These are phyloP conservation scores for Gaeumannomyces sp. DNA, from an alignment of 2,329 filamentous ascomycete genomes.

Conservation along the genomic window DNA sequence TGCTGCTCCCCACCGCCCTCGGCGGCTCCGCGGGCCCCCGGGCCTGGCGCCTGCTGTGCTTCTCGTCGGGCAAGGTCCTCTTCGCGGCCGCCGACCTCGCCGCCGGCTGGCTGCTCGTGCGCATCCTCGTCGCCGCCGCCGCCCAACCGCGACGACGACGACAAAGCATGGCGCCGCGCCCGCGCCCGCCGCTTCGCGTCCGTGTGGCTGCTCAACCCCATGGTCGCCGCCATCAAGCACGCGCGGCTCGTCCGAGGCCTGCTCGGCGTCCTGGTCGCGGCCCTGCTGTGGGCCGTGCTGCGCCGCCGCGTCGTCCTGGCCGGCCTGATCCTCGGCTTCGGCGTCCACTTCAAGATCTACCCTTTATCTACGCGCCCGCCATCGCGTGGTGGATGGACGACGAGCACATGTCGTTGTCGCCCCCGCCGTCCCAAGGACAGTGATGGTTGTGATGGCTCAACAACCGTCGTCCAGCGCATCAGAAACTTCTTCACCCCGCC, in stretches of 20 bases:
- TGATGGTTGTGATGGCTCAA: no score
- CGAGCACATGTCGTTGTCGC: conserved; percentile 30
- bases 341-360: conserved; percentile 99
- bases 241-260: conserved; percentile 85
- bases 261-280: conserved; percentile 76
- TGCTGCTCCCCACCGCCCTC: conserved; percentile 74
- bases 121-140: no score
- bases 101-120: conserved; percentile 70
- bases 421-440: no score
- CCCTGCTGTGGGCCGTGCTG: conserved; percentile 75
- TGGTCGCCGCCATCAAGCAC: conserved; percentile 98
- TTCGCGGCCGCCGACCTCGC: conserved; percentile 80
- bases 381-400: conserved; percentile 75
- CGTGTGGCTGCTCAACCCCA: conserved; percentile 93
- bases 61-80: conserved; percentile 79
- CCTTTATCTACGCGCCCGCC: conserved; percentile 85
- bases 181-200: conserved; percentile 69
- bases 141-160: conserved; percentile 25
- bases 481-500: conserved; percentile 42
- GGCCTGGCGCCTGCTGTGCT: conserved; percentile 40
- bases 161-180: conserved; percentile 35
- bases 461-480: conserved; percentile 14
- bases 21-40: conserved; percentile 27
- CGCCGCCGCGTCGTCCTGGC: conserved; percentile 56
- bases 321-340: conserved; percentile 70